phyloP scores from a whole-genome alignment of 495 filamentous ascomycete species.

The Aspergillus ellipticus region DNA sequence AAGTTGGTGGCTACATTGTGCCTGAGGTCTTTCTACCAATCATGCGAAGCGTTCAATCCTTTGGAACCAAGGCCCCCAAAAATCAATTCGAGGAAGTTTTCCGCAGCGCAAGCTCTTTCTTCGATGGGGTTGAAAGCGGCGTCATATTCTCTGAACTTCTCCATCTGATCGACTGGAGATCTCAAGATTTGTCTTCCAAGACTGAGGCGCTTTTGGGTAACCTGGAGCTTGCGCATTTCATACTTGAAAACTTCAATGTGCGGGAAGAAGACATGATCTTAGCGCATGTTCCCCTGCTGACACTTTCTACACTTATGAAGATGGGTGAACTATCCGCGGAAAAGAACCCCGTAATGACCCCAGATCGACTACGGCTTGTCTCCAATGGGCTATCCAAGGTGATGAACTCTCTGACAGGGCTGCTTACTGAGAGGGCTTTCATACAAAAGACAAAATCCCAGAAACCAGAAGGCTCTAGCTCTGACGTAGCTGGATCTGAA shows the following conservation, averaged over 20 bases:
- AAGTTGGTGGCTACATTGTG: slow-evolving; percentile 86
- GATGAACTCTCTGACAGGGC: slow-evolving; percentile 39
- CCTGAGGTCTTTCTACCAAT: slow-evolving; percentile 83
- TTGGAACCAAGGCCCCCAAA: slow-evolving; percentile 57
- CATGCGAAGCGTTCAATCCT: slow-evolving; percentile 71
- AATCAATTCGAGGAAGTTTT: slow-evolving; percentile 80
- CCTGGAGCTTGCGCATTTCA: slow-evolving; percentile 74
- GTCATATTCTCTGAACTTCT: slow-evolving; percentile 88
- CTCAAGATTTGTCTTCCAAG: slow-evolving; percentile 30
- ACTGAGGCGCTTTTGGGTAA: slow-evolving; percentile 43
- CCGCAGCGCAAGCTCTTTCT: slow-evolving; percentile 89
- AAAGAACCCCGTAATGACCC: slow-evolving; percentile 1
- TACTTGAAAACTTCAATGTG: slow-evolving; percentile 85
- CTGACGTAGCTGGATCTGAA: slow-evolving; percentile 33
- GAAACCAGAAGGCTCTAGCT: slow-evolving; percentile 12
- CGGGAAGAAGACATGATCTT: slow-evolving; percentile 94
- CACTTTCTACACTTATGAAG: slow-evolving; percentile 63
- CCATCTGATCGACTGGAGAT: slow-evolving; percentile 37
- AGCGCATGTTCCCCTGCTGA: slow-evolving; percentile 74
- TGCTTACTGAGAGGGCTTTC: slow-evolving; percentile 72
- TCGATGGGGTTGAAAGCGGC: slow-evolving; percentile 92
- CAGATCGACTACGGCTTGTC: slow-evolving; percentile 21
- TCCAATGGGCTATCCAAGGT: slow-evolving; percentile 28
- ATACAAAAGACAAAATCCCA: slow-evolving; percentile 34
- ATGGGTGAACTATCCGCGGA: slow-evolving; percentile 28